Conservation (phyloP, 139 green algal genomes). For the Pleodorina starrii region DNA sequence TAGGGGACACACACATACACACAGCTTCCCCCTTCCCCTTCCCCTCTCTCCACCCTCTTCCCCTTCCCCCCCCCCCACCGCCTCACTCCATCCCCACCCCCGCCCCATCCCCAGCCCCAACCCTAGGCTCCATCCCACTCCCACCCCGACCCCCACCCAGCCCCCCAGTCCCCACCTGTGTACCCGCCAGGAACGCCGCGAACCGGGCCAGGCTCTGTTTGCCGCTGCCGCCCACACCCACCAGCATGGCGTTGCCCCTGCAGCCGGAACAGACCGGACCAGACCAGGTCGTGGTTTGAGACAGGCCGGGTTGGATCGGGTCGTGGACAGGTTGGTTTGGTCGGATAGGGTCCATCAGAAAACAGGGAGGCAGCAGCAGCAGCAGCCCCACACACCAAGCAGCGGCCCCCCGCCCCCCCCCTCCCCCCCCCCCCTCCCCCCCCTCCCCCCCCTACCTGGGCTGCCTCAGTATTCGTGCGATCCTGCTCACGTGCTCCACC, state of each 20-base stretch:
- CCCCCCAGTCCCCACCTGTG: slow-evolving; percentile 13
- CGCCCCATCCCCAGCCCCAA: neutral
- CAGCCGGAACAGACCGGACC: neutral
- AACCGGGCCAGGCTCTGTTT: slow-evolving; percentile 88
- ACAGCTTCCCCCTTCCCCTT: too few species aligned
- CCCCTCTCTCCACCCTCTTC: too few species aligned
- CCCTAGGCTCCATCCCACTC: neutral
- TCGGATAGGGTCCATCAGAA: too few species aligned
- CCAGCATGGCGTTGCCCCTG: slow-evolving; percentile 81
- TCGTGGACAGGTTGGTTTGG: too few species aligned
- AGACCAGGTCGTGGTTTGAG: too few species aligned
- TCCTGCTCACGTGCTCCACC: slow-evolving; percentile 79
- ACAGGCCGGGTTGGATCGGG: too few species aligned
- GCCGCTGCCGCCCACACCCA: slow-evolving; percentile 85
- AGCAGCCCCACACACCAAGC: too few species aligned
- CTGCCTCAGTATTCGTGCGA: slow-evolving; percentile 81
- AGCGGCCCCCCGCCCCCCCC: neutral
- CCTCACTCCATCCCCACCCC: neutral
- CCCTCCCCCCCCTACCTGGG: slow-evolving; percentile 55
- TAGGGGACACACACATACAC: too few species aligned
- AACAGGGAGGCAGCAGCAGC: too few species aligned
- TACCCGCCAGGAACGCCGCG: slow-evolving; percentile 75
- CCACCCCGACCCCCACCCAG: neutral
- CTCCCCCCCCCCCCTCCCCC: neutral
- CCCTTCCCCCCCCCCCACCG: too few species aligned